A percentile compares a stretch with the other conserved stretches of the same genome.
Evolutionary conservation across 2,329 filamentous ascomycete species (phyloP).

Genomic region (Verticillium longisporum): DNA sequence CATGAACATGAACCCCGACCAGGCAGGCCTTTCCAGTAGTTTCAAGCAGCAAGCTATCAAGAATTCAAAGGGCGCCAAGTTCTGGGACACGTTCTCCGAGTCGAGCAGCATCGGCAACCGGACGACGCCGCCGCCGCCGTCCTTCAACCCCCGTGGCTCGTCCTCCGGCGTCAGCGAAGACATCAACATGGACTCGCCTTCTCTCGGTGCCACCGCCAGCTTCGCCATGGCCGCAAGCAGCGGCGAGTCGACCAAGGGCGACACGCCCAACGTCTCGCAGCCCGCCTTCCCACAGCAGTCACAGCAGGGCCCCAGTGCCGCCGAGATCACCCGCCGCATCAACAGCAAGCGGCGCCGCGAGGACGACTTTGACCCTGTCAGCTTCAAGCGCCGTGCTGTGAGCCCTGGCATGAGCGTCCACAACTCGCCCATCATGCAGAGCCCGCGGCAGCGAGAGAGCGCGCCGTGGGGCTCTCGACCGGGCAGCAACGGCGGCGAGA

Average conservation of each 20-base stretch:
- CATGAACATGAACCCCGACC: conserved; percentile 48
- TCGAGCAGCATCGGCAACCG: conserved; percentile 46
- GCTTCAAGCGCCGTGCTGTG: conserved; percentile 86
- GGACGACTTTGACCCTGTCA: conserved; percentile 81
- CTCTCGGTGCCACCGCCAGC: conserved; percentile 27
- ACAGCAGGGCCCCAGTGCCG: conserved; percentile 51
- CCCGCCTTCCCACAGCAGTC: conserved; percentile 14
- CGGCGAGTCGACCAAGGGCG: conserved; percentile 16
- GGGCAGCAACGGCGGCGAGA: conserved; percentile 51
- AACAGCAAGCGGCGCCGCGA: conserved; percentile 80
- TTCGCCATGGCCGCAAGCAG: conserved; percentile 18
- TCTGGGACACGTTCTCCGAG: conserved; percentile 76
- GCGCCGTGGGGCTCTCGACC: conserved; percentile 67
- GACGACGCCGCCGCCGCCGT: conserved; percentile 56
- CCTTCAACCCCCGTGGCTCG: conserved; percentile 52
- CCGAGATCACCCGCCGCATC: conserved; percentile 71
- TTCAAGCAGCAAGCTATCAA: conserved; percentile 70
- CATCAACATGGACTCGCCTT: conserved; percentile 65
- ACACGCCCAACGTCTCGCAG: conserved; percentile 19
- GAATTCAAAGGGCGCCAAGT: conserved; percentile 63
- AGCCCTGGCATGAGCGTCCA: conserved; percentile 87
- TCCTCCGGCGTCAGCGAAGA: conserved; percentile 62
- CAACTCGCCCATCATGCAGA: conserved; percentile 83
- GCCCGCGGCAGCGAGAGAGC: conserved; percentile 66
- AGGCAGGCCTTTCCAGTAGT: conserved; percentile 47